Evolutionary conservation across 208 protist genomes (phyloP), one percentile per base, ranked within the genome.

Genomic region (Novymonas esmeraldas): DNA sequence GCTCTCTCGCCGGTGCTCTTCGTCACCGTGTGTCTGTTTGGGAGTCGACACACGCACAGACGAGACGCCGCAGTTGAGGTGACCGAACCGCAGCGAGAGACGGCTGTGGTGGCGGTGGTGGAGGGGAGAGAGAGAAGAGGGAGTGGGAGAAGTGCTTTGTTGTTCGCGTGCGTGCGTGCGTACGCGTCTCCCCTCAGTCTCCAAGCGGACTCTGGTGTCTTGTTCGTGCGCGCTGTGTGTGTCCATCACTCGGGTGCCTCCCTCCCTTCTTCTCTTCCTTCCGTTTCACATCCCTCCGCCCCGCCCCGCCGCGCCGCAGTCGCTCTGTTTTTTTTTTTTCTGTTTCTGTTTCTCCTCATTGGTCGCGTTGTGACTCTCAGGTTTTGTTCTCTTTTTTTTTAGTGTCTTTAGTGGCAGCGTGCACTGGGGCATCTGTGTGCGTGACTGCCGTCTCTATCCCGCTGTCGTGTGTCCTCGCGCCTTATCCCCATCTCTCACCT

Each of bases 331-430:
- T 10, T 16, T 46, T 22, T 7, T 3, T 22, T 0, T 24, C 0
- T 48, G 18, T 61, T 33, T 51, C 22, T 74, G 42, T 28, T 61
- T 60, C 34, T 60, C 49, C 49, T 67, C 60, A 24, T 20, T 60
- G 34, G n/a, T 60, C 51, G 16, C 56, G 22, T 39, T 38, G n/a
- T 52, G 0, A 10, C 31, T 22, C 11, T 52, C 20, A 4, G 20
- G 34, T 60, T 64, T 65, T 45, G 16, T 18, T 54, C 29, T 22
- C 10, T 20, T 45, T 46, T 36, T 31, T 0, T 60, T 20, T 31
- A 13, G 1, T 48, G 13, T n/a, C 11, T 46, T 20, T 1, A 11
- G 14, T 33, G 42, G 6, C 36, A 3, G 5, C 36, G 0, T 60
- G 28, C 20, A 18, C 38, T 36, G 0, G 28, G 18, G 38, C 16